Percentiles rank a stretch among this genome's conserved stretches.
Conservation (phyloP, 176 grass and related monocot species). For the Chrysopogon serrulatus region DNA sequence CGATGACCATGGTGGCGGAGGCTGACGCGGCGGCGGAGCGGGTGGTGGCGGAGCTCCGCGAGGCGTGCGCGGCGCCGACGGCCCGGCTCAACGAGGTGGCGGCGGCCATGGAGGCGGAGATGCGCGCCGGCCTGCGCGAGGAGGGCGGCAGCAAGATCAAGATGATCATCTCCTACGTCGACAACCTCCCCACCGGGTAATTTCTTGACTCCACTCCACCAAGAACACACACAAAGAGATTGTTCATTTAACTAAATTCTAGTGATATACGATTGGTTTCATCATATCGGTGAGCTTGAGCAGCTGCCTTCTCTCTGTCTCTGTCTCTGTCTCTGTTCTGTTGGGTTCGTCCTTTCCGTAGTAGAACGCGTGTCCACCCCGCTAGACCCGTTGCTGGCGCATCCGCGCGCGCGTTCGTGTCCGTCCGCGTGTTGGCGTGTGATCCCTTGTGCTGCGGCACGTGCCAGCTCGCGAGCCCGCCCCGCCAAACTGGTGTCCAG, state of each 20-base stretch:
- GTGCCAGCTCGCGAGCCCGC: not conserved
- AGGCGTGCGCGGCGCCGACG: slow-evolving; percentile 49
- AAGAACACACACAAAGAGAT: no score
- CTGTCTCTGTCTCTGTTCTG: not conserved
- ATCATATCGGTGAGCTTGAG: no score
- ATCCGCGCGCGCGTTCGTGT: not conserved
- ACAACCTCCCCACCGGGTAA: slow-evolving; percentile 88
- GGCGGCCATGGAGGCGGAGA: slow-evolving; percentile 45
- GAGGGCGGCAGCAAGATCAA: slow-evolving; percentile 75
- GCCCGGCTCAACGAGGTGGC: slow-evolving; percentile 31
- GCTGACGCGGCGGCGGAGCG: slow-evolving; percentile 3
- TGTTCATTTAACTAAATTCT: no score
- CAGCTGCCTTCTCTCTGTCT: no score
- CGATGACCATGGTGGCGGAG: not conserved
- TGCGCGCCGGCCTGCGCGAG: slow-evolving; percentile 42
- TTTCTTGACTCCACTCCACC: no score
- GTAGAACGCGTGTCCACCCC: not conserved
- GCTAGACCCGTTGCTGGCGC: no score
- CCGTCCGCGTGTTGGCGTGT: not conserved
- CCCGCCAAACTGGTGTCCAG: not conserved
- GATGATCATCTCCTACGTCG: slow-evolving; percentile 86
- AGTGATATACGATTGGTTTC: no score
- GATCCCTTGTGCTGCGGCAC: not conserved
- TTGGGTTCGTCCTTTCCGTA: not conserved
- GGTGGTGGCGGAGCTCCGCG: slow-evolving; percentile 38